A percentile compares a stretch with the other conserved stretches of the same genome.
phyloP scores from a whole-genome alignment of 169 alveolate genomes.

The Babesia gibsoni region DNA sequence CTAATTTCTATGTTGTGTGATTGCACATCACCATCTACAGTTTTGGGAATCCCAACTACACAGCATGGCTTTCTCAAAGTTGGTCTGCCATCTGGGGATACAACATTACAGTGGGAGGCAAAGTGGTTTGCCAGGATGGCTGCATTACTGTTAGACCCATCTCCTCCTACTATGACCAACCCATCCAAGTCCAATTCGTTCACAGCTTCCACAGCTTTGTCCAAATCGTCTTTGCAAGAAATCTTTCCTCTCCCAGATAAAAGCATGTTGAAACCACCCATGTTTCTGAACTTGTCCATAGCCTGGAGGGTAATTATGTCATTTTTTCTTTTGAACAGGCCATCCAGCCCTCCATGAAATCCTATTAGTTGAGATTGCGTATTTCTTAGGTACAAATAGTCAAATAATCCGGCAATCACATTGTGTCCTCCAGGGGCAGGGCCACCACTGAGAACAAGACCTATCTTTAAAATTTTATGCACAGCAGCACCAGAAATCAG shows the following conservation, averaged over 20 bases:
- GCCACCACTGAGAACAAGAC: constrained; percentile 97
- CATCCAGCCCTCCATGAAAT: constrained; percentile 92
- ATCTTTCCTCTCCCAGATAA: constrained; percentile 97
- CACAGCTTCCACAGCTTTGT: constrained; percentile 79
- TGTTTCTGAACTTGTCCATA: constrained; percentile 93
- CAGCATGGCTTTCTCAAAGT: constrained; percentile 59
- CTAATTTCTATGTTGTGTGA: constrained; percentile 92
- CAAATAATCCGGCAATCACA: constrained; percentile 95
- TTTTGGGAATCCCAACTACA: constrained; percentile 97
- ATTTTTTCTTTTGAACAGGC: constrained; percentile 89
- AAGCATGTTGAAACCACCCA: constrained; percentile 98
- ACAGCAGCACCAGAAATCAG: neutral
- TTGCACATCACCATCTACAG: constrained; percentile 98
- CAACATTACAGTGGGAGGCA: constrained; percentile 41
- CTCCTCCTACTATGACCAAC: constrained; percentile 97
- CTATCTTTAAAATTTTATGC: constrained; percentile 76
- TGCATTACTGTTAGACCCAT: constrained; percentile 98
- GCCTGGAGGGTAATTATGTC: constrained; percentile 86
- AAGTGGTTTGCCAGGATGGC: constrained; percentile 96
- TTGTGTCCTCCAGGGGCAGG: constrained; percentile 99
- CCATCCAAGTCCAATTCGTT: constrained; percentile 93
- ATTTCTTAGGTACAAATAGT: constrained; percentile 86
- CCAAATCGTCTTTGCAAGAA: constrained; percentile 89
- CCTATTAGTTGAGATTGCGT: constrained; percentile 90
- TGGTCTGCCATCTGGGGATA: constrained; percentile 25